phyloP scores from a whole-genome alignment of 148 eudicot species.

The Oxyria digyna region DNA sequence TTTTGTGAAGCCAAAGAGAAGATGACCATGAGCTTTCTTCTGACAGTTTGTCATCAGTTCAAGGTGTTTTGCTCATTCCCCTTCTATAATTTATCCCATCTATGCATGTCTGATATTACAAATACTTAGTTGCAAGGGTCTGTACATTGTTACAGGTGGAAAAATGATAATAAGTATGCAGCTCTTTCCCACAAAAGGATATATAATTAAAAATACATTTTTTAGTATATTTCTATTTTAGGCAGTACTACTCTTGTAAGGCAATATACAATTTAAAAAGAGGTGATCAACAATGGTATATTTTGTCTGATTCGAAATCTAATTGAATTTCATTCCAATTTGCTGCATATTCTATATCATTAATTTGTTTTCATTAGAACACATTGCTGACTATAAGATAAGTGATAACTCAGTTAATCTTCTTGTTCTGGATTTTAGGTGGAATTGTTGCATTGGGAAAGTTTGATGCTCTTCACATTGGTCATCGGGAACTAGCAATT shows the following conservation, averaged over 20 bases:
- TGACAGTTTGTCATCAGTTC: constrained; percentile 37
- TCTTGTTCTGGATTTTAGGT: constrained; percentile 29
- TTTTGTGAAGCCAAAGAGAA: constrained; percentile 40
- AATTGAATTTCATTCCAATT: not conserved
- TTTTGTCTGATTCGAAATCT: not conserved
- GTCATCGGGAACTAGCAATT: constrained; percentile 93
- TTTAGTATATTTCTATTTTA: not conserved
- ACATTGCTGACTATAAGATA: not conserved
- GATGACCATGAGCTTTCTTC: constrained; percentile 34
- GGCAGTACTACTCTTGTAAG: not conserved
- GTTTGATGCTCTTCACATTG: constrained; percentile 96
- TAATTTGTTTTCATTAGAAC: not conserved
- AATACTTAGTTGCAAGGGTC: not conserved
- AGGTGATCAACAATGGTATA: not conserved
- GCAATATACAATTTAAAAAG: not conserved
- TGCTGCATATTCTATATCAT: not conserved
- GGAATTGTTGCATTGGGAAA: constrained; percentile 93
- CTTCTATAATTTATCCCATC: not conserved
- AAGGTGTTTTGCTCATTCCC: constrained; percentile 39
- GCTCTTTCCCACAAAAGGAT: not conserved
- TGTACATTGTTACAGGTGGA: not conserved
- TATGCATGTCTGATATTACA: not conserved
- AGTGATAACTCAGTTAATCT: not conserved
- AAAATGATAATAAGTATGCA: not conserved
- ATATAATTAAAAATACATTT: not conserved